Conservation (phyloP, 2,329 filamentous ascomycete genomes). For the Venturia carpophila region DNA sequence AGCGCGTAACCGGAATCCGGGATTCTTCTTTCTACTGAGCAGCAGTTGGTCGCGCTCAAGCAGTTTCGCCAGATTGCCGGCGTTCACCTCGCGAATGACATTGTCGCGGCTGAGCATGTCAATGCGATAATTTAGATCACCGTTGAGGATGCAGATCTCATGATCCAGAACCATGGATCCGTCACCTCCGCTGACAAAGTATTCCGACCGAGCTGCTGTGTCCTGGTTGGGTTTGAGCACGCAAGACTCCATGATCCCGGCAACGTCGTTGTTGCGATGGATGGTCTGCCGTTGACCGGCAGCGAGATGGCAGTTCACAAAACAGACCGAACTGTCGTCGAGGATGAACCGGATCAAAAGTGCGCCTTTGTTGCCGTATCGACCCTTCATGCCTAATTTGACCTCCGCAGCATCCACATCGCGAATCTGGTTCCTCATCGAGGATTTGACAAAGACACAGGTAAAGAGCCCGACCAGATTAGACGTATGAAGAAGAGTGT, state of each 20-base stretch:
- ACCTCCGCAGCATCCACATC: conserved; percentile 75
- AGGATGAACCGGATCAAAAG: conserved; percentile 85
- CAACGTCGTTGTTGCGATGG: conserved; percentile 85
- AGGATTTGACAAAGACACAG: conserved; percentile 85
- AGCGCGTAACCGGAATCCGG: conserved; percentile 76
- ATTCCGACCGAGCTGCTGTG: conserved; percentile 56
- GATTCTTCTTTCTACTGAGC: conserved; percentile 80
- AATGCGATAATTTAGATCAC: conserved; percentile 96
- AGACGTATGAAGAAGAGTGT: conserved; percentile 79
- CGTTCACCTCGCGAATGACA: conserved; percentile 75
- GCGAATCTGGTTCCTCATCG: conserved; percentile 65
- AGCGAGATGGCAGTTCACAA: conserved; percentile 94
- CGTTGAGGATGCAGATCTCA: conserved; percentile 93
- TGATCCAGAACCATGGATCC: conserved; percentile 93
- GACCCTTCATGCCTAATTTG: conserved; percentile 90
- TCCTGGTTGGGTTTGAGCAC: conserved; percentile 65
- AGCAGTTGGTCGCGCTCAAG: conserved; percentile 91
- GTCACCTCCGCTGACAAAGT: conserved; percentile 85
- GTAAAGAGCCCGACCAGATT: conserved; percentile 92
- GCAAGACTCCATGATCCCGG: conserved; percentile 74
- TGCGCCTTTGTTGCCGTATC: conserved; percentile 95
- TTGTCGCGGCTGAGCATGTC: conserved; percentile 93
- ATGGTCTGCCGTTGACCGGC: conserved; percentile 87
- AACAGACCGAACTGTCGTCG: conserved; percentile 89
- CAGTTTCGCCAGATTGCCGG: conserved; percentile 73